Conservation (phyloP, 495 filamentous ascomycete species). For the Aspergillus bertholletiae region DNA sequence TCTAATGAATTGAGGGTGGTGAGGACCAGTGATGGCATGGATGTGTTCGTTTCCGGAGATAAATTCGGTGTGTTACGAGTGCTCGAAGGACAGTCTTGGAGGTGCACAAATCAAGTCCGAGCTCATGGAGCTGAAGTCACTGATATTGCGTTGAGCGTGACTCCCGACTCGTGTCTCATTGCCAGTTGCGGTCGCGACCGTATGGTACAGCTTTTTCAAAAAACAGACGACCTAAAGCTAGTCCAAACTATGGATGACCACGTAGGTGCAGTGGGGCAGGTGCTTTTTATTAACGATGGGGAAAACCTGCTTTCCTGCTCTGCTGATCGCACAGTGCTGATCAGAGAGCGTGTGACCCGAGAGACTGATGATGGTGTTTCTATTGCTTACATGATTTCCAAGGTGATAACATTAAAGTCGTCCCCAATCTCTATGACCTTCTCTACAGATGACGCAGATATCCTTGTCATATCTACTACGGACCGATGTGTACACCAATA, state of each 20-base stretch:
- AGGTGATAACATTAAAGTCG: slow-evolving; percentile 75
- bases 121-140: slow-evolving; percentile 86
- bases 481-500: slow-evolving; percentile 79
- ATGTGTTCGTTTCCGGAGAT: slow-evolving; percentile 76
- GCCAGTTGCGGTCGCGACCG: slow-evolving; percentile 84
- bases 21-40: slow-evolving; percentile 53
- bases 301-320: slow-evolving; percentile 80
- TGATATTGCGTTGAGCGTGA: slow-evolving; percentile 62
- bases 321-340: slow-evolving; percentile 77
- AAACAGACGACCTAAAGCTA: slow-evolving; percentile 51
- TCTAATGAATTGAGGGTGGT: slow-evolving; percentile 76
- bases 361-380: slow-evolving; percentile 60
- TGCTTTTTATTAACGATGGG: slow-evolving; percentile 61
- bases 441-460: slow-evolving; percentile 54
- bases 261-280: slow-evolving; percentile 61
- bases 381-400: slow-evolving; percentile 71
- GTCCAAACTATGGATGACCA: slow-evolving; percentile 78
- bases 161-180: slow-evolving; percentile 47
- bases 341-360: slow-evolving; percentile 68
- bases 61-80: slow-evolving; percentile 73
- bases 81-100: slow-evolving; percentile 43
- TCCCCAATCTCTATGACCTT: slow-evolving; percentile 81
- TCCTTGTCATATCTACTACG: slow-evolving; percentile 70
- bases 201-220: slow-evolving; percentile 81
- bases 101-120: slow-evolving; percentile 62